Conservation (phyloP, 1,139 yeast genomes). For the Candida neerlandica region DNA sequence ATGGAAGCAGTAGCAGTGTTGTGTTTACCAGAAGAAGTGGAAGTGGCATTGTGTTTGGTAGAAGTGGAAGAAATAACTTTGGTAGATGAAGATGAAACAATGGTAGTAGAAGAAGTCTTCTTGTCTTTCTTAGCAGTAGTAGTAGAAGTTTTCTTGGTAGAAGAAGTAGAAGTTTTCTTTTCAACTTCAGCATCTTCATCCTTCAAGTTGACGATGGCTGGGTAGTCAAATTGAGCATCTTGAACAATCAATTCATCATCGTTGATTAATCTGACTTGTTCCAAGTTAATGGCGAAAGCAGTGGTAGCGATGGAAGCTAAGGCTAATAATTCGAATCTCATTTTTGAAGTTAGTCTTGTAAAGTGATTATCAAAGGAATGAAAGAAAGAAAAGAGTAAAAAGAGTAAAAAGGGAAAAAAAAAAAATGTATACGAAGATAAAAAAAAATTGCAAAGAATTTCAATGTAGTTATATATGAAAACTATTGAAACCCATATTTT, state of each 20-base stretch:
- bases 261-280: slow-evolving; percentile 18
- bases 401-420: not conserved
- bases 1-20: slow-evolving; percentile 18
- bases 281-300: slow-evolving; percentile 17
- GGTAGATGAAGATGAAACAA: slow-evolving; percentile 5
- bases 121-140: slow-evolving; percentile 13
- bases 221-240: slow-evolving; percentile 16
- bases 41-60: slow-evolving; percentile 7
- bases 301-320: slow-evolving; percentile 17
- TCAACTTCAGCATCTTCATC: slow-evolving; percentile 16
- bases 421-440: no score
- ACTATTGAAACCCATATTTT: no score
- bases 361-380: not conserved
- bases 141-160: not conserved
- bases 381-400: not conserved
- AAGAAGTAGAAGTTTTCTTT: slow-evolving; percentile 6
- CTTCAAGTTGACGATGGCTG: slow-evolving; percentile 16
- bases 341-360: slow-evolving; percentile 1
- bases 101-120: slow-evolving; percentile 8
- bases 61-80: slow-evolving; percentile 9
- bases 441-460: no score
- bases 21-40: slow-evolving; percentile 11
- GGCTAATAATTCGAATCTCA: slow-evolving; percentile 16
- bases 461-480: no score
- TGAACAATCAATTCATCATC: slow-evolving; percentile 19